These are phyloP conservation scores for Dendrobium officinale DNA, from an alignment of 106 monocot species.

Conservation along the genomic window DNA sequence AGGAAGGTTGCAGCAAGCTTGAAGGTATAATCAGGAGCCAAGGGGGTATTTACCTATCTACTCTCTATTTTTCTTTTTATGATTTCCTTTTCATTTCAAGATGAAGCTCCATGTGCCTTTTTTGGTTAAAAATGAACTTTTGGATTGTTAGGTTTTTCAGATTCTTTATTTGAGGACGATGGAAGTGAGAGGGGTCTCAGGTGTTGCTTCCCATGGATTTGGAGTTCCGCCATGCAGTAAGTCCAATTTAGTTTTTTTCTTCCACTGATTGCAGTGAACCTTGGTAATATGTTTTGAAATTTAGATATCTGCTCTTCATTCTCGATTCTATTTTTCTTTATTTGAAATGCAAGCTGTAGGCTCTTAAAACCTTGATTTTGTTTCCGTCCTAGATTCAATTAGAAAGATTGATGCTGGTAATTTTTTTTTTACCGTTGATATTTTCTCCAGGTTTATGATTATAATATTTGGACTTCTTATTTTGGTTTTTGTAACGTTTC, in stretches of 20 bases:
- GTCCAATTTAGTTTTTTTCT: background rate
- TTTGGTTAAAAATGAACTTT: too few species aligned
- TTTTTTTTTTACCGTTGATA: background rate
- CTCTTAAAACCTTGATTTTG: background rate
- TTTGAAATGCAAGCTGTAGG: background rate
- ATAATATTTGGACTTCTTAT: background rate
- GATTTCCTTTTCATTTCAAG: too few species aligned
- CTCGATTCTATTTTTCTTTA: background rate
- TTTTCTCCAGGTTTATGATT: background rate
- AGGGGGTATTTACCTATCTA: too few species aligned
- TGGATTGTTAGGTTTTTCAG: background rate
- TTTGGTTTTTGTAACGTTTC: background rate
- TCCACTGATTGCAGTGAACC: background rate
- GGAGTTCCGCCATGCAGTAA: background rate
- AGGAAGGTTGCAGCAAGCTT: too few species aligned
- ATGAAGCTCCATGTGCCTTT: too few species aligned
- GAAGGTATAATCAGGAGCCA: too few species aligned
- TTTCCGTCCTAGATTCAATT: background rate
- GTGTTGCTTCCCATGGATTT: background rate
- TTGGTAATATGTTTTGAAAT: background rate
- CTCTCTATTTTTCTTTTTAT: too few species aligned
- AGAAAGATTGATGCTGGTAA: background rate
- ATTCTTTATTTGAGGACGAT: background rate
- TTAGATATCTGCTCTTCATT: background rate
- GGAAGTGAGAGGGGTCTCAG: background rate